Base-by-base conservation (phyloP, 441 rosid genomes). In the Biscutella laevigata region DNA sequence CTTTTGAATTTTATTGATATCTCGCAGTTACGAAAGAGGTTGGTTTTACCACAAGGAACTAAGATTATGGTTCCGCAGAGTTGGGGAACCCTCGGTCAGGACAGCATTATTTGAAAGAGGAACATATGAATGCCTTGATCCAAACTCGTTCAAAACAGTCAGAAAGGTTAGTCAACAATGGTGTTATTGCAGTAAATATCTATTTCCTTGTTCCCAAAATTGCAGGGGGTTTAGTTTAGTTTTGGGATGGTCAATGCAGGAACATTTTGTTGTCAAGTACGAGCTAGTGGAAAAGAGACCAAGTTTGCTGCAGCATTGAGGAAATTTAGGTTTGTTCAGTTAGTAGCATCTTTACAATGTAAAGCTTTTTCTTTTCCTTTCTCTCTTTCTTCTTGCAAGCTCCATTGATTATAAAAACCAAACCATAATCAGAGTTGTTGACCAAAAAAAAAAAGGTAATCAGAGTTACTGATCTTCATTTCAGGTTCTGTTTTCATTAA, bases 11-110 rank as follows among this genome's bases (percentile, higher is more conserved):
- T 16, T 54, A 37, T 44, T 50, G 43, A 35, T 47, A 20, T 43
- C 21, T 68, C 61, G 71, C 95, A 94, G 99, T 51, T 79, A 77
- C 37, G 82, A 79, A 36, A 76, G 81, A 81, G 85, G 88, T 34
- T 94, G 97, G 99, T 78, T 94, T 67, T 89, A 87, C 70, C 96
- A 89, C 82, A 94, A 89, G 67, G 97, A 89, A 51, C 80, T 56
- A 16, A 79, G 81, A 46, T 30, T 69, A 16, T 94, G 99, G 99
- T 82, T 84, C 63, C 72, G 75, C 58, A 81, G 95, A 75, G 81
- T 72, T 17, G 72, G 86, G 26, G 99, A 94, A 68, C 97, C 99
- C 25, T 76, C 89, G 24, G 96, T 84, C 7, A 94, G 82, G 70
- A 71, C 91, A 17, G 63, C 52, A 62, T 19, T 72, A 4, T 81